Percentiles rank a stretch among this genome's conserved stretches.
These are phyloP conservation scores for Gynandropsis gynandra DNA, from an alignment of 345 rosid genomes.

Conservation along the genomic window DNA sequence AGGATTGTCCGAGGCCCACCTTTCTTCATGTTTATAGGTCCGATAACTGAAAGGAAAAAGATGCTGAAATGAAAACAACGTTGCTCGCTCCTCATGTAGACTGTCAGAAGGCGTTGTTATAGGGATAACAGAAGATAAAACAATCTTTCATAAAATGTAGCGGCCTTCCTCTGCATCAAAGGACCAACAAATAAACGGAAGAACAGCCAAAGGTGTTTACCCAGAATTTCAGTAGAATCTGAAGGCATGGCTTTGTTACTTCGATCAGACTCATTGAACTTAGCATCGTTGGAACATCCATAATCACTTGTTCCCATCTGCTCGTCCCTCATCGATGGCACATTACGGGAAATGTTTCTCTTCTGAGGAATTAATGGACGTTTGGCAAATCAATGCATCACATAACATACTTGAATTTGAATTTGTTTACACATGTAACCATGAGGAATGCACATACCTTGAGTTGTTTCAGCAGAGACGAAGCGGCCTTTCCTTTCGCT, in stretches of 20 bases:
- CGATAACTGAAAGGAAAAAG: constrained; percentile 38
- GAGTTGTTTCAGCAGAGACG: constrained; percentile 57
- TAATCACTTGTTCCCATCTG: constrained; percentile 15
- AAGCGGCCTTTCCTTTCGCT: constrained; percentile 85
- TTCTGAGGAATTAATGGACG: constrained; percentile 30
- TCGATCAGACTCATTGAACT: constrained; percentile 7
- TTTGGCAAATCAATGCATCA: constrained; percentile 3
- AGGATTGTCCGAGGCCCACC: constrained; percentile 75
- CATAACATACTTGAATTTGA: neutral
- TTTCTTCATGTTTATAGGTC: constrained; percentile 53
- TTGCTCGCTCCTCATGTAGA: neutral
- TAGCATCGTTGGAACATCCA: constrained; percentile 15
- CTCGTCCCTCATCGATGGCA: constrained; percentile 24
- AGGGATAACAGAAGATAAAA: neutral
- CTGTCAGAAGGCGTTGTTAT: neutral
- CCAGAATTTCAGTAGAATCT: constrained; percentile 18
- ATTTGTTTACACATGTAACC: constrained; percentile 5
- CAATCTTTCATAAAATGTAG: too few species aligned
- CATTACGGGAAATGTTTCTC: constrained; percentile 44
- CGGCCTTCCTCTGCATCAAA: too few species aligned
- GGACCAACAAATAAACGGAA: neutral
- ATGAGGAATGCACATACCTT: constrained; percentile 44
- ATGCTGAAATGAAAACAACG: neutral
- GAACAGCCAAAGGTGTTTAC: constrained; percentile 15
- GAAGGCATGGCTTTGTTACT: constrained; percentile 8